These are phyloP conservation scores for Xylaria arbuscula DNA, from an alignment of 2,329 filamentous ascomycete genomes.

Conservation along the genomic window DNA sequence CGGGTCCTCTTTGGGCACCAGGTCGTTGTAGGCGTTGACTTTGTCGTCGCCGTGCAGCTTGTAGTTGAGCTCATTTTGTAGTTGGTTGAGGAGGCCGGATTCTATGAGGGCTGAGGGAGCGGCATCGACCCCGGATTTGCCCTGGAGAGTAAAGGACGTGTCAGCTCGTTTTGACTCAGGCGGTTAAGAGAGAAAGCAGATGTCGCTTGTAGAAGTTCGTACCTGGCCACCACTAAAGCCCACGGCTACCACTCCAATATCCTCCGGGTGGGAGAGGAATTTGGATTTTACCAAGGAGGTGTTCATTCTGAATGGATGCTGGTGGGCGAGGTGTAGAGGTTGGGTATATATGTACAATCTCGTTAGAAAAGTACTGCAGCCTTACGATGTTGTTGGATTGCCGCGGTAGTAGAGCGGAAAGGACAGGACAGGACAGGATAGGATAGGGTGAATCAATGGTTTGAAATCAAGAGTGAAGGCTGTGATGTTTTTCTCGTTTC, in stretches of 20 bases:
- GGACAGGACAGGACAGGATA: constrained; percentile 3
- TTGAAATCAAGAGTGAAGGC: constrained; percentile 9
- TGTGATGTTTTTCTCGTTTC: neutral
- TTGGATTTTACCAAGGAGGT: constrained; percentile 69
- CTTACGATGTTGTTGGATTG: neutral
- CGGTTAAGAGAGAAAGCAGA: neutral
- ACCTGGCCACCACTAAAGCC: constrained; percentile 98
- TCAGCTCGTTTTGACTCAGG: constrained; percentile 6
- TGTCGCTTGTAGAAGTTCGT: constrained; percentile 48
- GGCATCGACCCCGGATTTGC: constrained; percentile 91
- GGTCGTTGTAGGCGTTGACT: constrained; percentile 84
- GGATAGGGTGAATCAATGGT: constrained; percentile 2
- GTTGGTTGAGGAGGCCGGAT: constrained; percentile 84
- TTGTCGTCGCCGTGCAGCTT: constrained; percentile 83
- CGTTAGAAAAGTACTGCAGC: neutral
- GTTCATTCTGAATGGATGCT: constrained; percentile 55
- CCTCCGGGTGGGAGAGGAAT: constrained; percentile 81
- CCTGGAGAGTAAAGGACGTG: constrained; percentile 54
- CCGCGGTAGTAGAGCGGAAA: neutral
- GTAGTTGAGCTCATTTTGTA: constrained; percentile 88
- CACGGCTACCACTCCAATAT: constrained; percentile 92
- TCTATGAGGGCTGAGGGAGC: constrained; percentile 90
- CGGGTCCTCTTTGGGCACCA: constrained; percentile 78
- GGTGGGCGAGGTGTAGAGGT: neutral
- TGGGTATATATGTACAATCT: neutral